phyloP scores from a whole-genome alignment of 2,329 filamentous ascomycete genomes.

The Ophiocordyceps camponoti-rufipedis region DNA sequence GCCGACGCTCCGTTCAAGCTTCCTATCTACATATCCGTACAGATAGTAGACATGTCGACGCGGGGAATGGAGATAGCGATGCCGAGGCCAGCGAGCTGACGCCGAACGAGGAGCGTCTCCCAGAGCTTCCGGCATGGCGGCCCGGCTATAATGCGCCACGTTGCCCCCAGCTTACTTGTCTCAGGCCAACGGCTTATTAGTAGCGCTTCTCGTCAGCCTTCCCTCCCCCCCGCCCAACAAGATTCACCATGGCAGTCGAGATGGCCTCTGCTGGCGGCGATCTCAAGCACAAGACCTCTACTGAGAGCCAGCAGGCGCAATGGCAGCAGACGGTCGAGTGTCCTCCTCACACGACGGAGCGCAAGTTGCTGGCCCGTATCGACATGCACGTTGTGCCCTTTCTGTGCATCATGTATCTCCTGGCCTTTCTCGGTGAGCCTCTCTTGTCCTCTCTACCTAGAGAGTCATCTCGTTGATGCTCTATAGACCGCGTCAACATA shows the following conservation, averaged over 20 bases:
- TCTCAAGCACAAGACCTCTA: neutral
- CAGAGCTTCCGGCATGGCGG: neutral
- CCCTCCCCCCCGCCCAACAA: neutral
- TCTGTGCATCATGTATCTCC: conserved; percentile 51
- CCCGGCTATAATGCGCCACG: neutral
- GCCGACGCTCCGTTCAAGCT: too few species aligned
- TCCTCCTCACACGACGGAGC: conserved; percentile 41
- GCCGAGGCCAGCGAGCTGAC: neutral
- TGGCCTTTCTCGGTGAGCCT: conserved; percentile 44
- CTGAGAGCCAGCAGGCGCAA: neutral
- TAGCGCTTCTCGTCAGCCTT: neutral
- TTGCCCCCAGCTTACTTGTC: neutral
- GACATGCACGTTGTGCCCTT: conserved; percentile 56
- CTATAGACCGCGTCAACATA: conserved; percentile 51
- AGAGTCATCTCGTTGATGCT: neutral
- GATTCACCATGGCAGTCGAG: neutral
- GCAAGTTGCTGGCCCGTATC: conserved; percentile 48
- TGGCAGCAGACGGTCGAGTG: conserved; percentile 10
- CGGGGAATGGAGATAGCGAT: too few species aligned
- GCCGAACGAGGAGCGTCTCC: neutral
- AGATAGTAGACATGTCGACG: too few species aligned
- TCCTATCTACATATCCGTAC: too few species aligned
- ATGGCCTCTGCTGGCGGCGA: neutral
- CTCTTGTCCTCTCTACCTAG: neutral
- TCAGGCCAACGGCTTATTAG: too few species aligned